Base-by-base conservation (phyloP, 2,329 filamentous ascomycete species). In the Ceratocystis destructans region DNA sequence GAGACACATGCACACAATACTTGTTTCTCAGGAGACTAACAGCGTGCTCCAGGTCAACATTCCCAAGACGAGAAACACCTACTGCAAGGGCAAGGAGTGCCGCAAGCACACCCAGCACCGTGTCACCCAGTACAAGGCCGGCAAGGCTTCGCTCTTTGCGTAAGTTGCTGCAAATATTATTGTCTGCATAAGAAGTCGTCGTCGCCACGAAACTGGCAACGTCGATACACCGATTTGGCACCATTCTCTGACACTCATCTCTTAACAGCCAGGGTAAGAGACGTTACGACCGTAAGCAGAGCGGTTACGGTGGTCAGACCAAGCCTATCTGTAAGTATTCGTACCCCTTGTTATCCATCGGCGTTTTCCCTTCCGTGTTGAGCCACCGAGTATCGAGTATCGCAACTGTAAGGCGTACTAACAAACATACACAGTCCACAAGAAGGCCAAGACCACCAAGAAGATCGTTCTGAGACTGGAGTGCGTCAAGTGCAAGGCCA, bases 381-480 rank as follows among this genome's bases (percentile, higher is more conserved):
- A 17, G 22, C n/a, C 20, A 44, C 48, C 44, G 37, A 8, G 2
- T 5, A 28, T 57, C 44, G 37, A 8, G 2, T 5, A 28, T 57
- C 3, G 3, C 10, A 63, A 22, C n/a, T 17, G 17, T 45, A 22
- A 20, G 20, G 33, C 45, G 22, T 62, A 37, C 62, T 64, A 64
- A 67, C 53, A 33, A 55, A 28, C 25, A 17, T n/a, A 17, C 25
- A 61, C 48, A 68, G 67, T 97, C 89, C 94, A 97, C 90, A 99
- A 97, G 88, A 97, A 96, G 85, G 94, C 94, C 73, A 99, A 99
- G 89, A 99, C 94, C 74, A 99, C 94, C 78, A 99, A 99, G 90
- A 99, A 99, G 88, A 89, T 99, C 75, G 95, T 99, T 76, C 83
- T 99, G 80, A 87, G 94, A 83, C 83, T 99, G 80, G 94, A 99